phyloP scores from a whole-genome alignment of 2,329 filamentous ascomycete genomes.

The Emmonsiellopsis sp. region DNA sequence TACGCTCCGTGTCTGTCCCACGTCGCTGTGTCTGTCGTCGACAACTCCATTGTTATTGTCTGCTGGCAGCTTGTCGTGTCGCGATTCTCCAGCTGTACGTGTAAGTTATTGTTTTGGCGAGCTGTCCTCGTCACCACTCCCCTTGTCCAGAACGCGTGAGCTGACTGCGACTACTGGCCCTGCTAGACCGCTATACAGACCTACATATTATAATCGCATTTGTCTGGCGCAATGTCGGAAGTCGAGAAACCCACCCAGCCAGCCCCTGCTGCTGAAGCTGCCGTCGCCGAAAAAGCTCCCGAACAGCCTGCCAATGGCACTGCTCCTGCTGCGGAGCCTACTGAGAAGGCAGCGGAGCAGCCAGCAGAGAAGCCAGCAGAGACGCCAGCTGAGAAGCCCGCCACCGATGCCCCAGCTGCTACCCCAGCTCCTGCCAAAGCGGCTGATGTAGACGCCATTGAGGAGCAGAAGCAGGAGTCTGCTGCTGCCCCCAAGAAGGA shows the following conservation, averaged over 20 bases:
- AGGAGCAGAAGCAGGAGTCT: conserved; percentile 11
- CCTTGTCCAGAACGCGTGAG: too few relatives aligned
- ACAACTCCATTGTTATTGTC: too few relatives aligned
- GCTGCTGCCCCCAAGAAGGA: background rate
- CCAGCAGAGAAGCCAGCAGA: background rate
- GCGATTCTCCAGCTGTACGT: too few relatives aligned
- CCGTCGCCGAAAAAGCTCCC: conserved; percentile 7
- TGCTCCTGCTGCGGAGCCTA: conserved; percentile 7
- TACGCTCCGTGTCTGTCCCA: too few relatives aligned
- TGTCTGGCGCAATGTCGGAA: conserved; percentile 1
- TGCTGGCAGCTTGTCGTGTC: too few relatives aligned
- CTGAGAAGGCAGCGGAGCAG: conserved; percentile 9
- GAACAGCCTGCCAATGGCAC: conserved; percentile 10
- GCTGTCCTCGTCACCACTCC: too few relatives aligned
- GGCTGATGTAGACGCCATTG: conserved; percentile 7
- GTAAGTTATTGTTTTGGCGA: too few relatives aligned
- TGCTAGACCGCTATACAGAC: background rate
- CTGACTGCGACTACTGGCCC: too few relatives aligned
- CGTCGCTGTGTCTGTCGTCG: too few relatives aligned
- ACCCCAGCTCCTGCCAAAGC: conserved; percentile 10
- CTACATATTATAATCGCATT: background rate
- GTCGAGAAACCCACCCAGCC: conserved; percentile 1
- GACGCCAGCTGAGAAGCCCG: background rate
- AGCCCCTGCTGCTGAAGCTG: conserved; percentile 5
- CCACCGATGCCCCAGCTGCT: background rate